Conservation (phyloP, 164 flowering plant species). For the Taxillus chinensis region DNA sequence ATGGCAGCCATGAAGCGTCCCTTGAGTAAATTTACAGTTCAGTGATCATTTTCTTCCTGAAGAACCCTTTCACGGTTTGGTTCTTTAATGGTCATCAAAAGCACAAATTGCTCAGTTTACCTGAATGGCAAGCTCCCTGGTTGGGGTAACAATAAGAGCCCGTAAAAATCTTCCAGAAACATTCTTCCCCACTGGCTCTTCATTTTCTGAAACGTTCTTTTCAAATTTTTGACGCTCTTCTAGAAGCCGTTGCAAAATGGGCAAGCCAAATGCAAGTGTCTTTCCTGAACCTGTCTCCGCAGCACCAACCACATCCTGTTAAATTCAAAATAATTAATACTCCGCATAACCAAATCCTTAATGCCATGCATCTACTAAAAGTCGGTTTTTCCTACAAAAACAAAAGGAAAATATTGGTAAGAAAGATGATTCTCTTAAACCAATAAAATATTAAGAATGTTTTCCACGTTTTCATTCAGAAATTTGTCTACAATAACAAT, state of each 20-base stretch:
- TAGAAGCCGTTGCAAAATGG: slow-evolving; percentile 82
- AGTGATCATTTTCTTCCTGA: too few species aligned
- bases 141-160: slow-evolving; percentile 85
- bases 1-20: too few species aligned
- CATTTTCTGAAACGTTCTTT: slow-evolving; percentile 25
- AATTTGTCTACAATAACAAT: background rate
- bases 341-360: too few species aligned
- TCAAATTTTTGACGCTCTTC: slow-evolving; percentile 67
- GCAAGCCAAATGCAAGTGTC: slow-evolving; percentile 95
- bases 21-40: too few species aligned
- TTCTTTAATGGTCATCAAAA: too few species aligned
- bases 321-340: background rate
- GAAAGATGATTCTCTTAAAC: background rate
- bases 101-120: slow-evolving; percentile 16
- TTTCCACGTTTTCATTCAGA: background rate
- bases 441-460: background rate
- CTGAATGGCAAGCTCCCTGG: slow-evolving; percentile 97
- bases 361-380: too few species aligned
- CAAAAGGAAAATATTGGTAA: background rate
- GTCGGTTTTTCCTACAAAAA: too few species aligned
- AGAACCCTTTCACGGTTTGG: too few species aligned
- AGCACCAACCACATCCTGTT: slow-evolving; percentile 92
- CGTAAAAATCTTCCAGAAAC: slow-evolving; percentile 44
- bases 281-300: slow-evolving; percentile 99
- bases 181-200: slow-evolving; percentile 31